Evolutionary conservation across 139 green algal genomes (phyloP).

Genomic region (Auxenochlorella pyrenoidosa): DNA sequence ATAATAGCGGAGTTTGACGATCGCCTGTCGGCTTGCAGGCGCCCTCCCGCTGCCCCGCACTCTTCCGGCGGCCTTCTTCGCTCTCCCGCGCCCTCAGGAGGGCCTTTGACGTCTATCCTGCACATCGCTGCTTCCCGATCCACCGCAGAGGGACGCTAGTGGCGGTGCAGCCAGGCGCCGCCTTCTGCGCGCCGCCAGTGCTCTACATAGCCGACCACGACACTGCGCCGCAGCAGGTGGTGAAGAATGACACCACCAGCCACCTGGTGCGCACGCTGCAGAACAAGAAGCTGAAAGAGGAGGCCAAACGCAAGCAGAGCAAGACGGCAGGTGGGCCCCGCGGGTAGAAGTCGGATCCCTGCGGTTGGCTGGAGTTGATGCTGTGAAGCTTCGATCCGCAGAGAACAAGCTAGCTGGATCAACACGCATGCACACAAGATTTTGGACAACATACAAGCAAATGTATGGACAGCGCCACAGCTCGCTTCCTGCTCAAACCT

Average conservation of each 20-base stretch:
- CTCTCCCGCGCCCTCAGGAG: background rate
- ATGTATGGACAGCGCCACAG: too few relatives aligned
- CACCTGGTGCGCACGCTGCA: slow-evolving; percentile 52
- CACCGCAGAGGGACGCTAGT: slow-evolving; percentile 36
- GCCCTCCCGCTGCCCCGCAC: background rate
- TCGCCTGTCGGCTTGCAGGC: background rate
- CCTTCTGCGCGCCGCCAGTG: slow-evolving; percentile 38
- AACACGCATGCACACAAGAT: too few relatives aligned
- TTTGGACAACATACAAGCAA: too few relatives aligned
- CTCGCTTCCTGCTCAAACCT: too few relatives aligned
- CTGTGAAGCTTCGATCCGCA: too few relatives aligned
- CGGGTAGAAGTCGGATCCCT: too few relatives aligned
- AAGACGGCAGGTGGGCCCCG: slow-evolving; percentile 33
- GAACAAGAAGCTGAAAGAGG: slow-evolving; percentile 41
- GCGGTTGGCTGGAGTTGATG: too few relatives aligned
- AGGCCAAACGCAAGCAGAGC: slow-evolving; percentile 38
- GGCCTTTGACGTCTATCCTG: background rate
- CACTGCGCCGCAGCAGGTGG: slow-evolving; percentile 52
- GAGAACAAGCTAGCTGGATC: too few relatives aligned
- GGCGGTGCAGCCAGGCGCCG: slow-evolving; percentile 24
- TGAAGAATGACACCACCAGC: slow-evolving; percentile 49
- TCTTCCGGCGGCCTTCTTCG: background rate
- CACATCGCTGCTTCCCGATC: background rate
- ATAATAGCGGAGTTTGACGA: background rate
- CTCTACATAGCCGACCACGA: slow-evolving; percentile 57